phyloP scores from a whole-genome alignment of 805 yeast species.

The Torulaspora microellipsoides region DNA sequence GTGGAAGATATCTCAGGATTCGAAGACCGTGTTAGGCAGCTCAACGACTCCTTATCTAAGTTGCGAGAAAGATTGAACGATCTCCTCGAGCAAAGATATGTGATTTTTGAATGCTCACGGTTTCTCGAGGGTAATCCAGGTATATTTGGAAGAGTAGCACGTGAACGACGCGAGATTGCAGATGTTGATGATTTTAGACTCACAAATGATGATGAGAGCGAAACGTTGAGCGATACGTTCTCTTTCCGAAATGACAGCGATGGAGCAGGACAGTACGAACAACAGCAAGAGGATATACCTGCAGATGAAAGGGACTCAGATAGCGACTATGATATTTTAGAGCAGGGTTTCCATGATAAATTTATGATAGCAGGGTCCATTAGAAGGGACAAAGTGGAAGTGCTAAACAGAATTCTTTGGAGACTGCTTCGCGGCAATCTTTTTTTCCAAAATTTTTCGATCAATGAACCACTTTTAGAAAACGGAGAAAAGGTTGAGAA shows the following conservation, averaged over 20 bases:
- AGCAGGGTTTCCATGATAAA: conserved; percentile 35
- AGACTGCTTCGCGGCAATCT: conserved; percentile 90
- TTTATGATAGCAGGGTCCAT: conserved; percentile 68
- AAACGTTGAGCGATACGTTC: conserved; percentile 26
- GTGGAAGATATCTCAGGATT: conserved; percentile 56
- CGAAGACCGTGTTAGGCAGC: conserved; percentile 67
- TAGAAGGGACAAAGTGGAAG: conserved; percentile 59
- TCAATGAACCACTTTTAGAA: conserved; percentile 65
- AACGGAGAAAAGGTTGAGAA: conserved; percentile 54
- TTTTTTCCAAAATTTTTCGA: conserved; percentile 67
- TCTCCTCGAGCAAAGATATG: conserved; percentile 68
- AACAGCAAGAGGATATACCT: conserved; percentile 5
- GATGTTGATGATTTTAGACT: conserved; percentile 26
- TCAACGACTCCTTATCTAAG: conserved; percentile 63
- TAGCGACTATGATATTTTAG: conserved; percentile 38
- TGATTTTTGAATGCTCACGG: conserved; percentile 44
- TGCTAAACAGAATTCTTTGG: conserved; percentile 83
- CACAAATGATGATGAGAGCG: conserved; percentile 18
- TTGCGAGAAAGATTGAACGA: conserved; percentile 58
- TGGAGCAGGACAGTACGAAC: conserved; percentile 10
- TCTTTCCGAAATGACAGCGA: conserved; percentile 21
- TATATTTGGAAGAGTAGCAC: conserved; percentile 23
- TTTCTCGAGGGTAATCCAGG: conserved; percentile 43
- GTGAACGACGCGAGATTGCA: conserved; percentile 15
- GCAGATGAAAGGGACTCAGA: conserved; percentile 10